Base-by-base conservation (phyloP, 2,329 filamentous ascomycete species). In the Curvularia spicifera region DNA sequence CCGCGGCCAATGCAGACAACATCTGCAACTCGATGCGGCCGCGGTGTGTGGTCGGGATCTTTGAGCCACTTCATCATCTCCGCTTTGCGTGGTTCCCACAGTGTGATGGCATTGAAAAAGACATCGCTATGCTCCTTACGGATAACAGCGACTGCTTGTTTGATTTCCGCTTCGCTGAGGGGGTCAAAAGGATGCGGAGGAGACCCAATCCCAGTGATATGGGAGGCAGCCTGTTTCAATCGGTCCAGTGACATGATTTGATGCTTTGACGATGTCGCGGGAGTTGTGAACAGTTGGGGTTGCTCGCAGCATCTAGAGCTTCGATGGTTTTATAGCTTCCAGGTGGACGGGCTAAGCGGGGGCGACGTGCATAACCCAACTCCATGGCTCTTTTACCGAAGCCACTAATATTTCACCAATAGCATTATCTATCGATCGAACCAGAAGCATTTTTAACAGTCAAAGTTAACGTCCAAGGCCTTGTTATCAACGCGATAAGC, bases 71-170 rank as follows among this genome's bases (percentile, higher is more conserved):
- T 85, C 73, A 88, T 82, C 91, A 96, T 93, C 68, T 92, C 87
- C 45, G 84, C 87, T 82, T 97, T 97, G 64, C 89, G 89, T 48
- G 93, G 93, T 81, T 97, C 93, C 69, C 88, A 89, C 28, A 96
- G 81, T 2, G 91, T 90, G 55, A 97, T 88, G 2, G 93, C 90
- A 80, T 97, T 95, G 85, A 93, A 97, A 76, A 88, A 87, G 58
- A 96, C 83, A 48, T 89, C 82, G 56, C 86, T 82, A 74, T 96
- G 83, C 58, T 89, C 83, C 67, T 88, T 86, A 60, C 87, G 87
- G 64, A 96, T 83, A 31, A 91, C 80, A 1, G 84, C 79, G 50
- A 93, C 89, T 6, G 87, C 87, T 20, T 84, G 79, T 68, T 90
- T 87, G 67, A 96, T 96, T 77, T 96, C 93, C 1, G 81, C 78